phyloP scores from a whole-genome alignment of 2,329 filamentous ascomycete genomes.

The Calonectria henricotiae region DNA sequence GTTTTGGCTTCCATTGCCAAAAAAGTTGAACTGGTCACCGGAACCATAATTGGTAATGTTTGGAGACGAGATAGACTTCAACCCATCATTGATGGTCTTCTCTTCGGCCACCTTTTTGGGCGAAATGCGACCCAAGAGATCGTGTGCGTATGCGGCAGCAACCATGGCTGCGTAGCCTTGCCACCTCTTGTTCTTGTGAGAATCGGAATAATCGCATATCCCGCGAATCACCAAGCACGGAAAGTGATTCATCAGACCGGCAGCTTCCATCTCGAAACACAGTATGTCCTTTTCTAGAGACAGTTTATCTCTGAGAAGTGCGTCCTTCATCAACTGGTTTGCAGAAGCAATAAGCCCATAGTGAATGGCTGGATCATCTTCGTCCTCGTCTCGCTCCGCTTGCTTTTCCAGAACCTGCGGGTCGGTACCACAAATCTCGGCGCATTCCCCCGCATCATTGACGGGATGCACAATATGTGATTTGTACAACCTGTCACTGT shows the following conservation, averaged over 20 bases:
- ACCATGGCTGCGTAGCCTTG: constrained; percentile 56
- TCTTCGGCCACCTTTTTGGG: background rate
- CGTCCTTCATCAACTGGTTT: background rate
- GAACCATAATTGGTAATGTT: background rate
- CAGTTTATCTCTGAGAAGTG: background rate
- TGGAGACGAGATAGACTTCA: background rate
- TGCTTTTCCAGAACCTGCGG: background rate
- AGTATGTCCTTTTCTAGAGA: background rate
- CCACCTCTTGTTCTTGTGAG: constrained; percentile 54
- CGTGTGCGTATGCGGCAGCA: constrained; percentile 50
- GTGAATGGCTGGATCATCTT: background rate
- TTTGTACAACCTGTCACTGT: constrained; percentile 1
- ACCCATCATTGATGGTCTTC: background rate
- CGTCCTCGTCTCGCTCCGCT: background rate
- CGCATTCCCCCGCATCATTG: background rate
- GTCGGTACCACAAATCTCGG: background rate
- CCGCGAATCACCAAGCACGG: constrained; percentile 58
- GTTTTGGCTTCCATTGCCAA: background rate
- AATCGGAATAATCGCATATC: constrained; percentile 60
- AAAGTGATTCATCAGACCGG: constrained; percentile 48
- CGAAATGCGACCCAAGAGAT: background rate
- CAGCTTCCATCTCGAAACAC: constrained; percentile 39
- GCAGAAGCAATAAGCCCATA: constrained; percentile 3
- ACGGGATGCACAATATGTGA: background rate
- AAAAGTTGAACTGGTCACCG: background rate